These are phyloP conservation scores for Pleomassaria siparia DNA, from an alignment of 2,329 filamentous ascomycete species.

Conservation along the genomic window DNA sequence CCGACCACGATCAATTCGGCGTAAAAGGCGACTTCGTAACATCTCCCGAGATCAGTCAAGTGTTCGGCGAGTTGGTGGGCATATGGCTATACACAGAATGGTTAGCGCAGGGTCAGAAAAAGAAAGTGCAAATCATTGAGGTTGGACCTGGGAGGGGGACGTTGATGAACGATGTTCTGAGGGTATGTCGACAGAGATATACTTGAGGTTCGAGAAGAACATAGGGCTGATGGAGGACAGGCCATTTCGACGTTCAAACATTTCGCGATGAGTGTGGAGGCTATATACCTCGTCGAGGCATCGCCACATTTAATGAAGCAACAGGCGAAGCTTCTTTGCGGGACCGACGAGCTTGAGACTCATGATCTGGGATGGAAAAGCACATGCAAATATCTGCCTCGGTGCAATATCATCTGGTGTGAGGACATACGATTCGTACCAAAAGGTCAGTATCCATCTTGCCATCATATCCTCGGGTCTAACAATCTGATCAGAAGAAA, in stretches of 20 bases:
- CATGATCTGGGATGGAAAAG: slow-evolving; percentile 74
- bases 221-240: slow-evolving; percentile 48
- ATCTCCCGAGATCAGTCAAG: slow-evolving; percentile 93
- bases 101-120: slow-evolving; percentile 79
- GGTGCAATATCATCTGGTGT: slow-evolving; percentile 79
- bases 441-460: slow-evolving; percentile 52
- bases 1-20: slow-evolving; percentile 85
- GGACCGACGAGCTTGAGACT: slow-evolving; percentile 67
- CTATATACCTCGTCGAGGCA: slow-evolving; percentile 95
- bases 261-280: slow-evolving; percentile 74
- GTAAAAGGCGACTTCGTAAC: slow-evolving; percentile 92
- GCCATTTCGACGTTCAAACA: slow-evolving; percentile 81
- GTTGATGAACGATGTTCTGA: slow-evolving; percentile 92
- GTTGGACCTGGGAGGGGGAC: slow-evolving; percentile 93
- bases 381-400: slow-evolving; percentile 70
- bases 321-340: slow-evolving; percentile 82
- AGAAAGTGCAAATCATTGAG: slow-evolving; percentile 86
- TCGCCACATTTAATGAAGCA: slow-evolving; percentile 74
- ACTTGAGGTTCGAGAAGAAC: background rate
- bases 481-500: slow-evolving; percentile 52
- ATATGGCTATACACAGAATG: slow-evolving; percentile 97
- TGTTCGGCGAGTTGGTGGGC: slow-evolving; percentile 92
- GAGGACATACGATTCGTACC: slow-evolving; percentile 86
- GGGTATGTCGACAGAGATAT: slow-evolving; percentile 60
- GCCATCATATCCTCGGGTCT: slow-evolving; percentile 7